Base-by-base conservation (phyloP, 176 grass and related monocot genomes). In the Elaeis guineensis region DNA sequence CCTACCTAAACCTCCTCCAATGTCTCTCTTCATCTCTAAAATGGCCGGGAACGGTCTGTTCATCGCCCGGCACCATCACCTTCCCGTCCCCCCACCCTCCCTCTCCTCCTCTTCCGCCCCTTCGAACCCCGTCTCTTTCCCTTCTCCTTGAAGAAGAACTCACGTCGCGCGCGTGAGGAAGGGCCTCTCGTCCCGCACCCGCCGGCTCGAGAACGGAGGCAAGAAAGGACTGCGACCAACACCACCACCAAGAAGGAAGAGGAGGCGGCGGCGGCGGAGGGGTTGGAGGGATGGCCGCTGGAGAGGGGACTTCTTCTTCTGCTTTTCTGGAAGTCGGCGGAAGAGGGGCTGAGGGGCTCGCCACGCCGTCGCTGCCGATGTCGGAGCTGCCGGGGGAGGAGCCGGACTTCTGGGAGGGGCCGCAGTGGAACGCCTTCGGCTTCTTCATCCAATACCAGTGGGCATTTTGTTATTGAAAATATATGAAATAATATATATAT, bases 381-480 rank as follows among this genome's bases (percentile, higher is more conserved):
- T 88, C 88, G 21, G 64, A 57, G 65, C 59, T 92, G 39, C 70
- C 60, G 28, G 84, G 83, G 55, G 78, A 77, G 65, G 82, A 64
- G 59, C 57, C 61, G 6, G 69, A 86, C 35, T 89, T 98, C 74
- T 92, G 88, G 82, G 88, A 98, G 67, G 87, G 88, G 0, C 60
- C 70, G 9, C 79, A 81, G 62, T 81, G 71, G 93, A 73, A 92
- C 2, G 16, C 59, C 28, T 60, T 98, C 49, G 88, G 93, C 57
- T 98, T 98, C 73, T 80, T 92, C 65, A 55, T 92, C 11, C 84
- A 92, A 70, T 98, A 98, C 67, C 66, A 79, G 66, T 98, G 93
- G 87, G 93, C n/a, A n/a, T n/a, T n/a, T n/a, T n/a, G n/a, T n/a
- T n/a, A n/a, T n/a, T n/a, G n/a, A n/a, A n/a, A n/a, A n/a, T n/a